phyloP scores from a whole-genome alignment of 176 grass and related monocot species.

The Oryza australiensis region DNA sequence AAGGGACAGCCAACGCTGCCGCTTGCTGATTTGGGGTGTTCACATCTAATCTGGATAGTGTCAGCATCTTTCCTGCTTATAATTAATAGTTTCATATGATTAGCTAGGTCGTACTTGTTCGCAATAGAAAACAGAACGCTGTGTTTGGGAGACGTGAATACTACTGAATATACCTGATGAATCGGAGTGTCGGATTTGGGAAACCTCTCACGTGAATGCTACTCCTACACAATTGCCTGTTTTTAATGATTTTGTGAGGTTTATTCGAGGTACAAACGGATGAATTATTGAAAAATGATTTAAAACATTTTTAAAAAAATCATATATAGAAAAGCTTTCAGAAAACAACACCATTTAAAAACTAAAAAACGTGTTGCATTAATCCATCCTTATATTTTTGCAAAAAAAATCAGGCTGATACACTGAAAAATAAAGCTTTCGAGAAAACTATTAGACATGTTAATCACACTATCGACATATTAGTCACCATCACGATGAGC shows the following conservation, averaged over 20 bases:
- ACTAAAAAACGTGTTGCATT: no score
- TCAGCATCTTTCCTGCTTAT: conserved; percentile 16
- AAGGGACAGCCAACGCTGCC: conserved; percentile 18
- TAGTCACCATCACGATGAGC: background rate
- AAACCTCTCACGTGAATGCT: background rate
- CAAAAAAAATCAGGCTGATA: no score
- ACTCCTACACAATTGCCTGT: background rate
- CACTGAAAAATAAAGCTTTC: no score
- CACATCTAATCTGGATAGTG: conserved; percentile 44
- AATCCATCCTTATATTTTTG: no score
- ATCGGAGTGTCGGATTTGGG: background rate
- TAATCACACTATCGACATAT: background rate
- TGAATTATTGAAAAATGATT: no score
- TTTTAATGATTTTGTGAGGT: no score
- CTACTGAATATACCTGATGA: conserved; percentile 1
- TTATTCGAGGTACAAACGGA: no score
- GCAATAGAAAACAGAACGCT: background rate
- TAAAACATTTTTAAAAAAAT: no score
- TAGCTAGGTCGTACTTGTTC: conserved; percentile 13
- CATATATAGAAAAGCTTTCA: no score
- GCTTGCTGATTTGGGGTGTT: conserved; percentile 31
- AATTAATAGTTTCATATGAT: conserved; percentile 34
- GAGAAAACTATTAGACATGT: no score
- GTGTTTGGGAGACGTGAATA: background rate
- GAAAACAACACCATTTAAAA: no score